phyloP scores from a whole-genome alignment of 768 basidiomycete species.

The Lentinula detonsa region DNA sequence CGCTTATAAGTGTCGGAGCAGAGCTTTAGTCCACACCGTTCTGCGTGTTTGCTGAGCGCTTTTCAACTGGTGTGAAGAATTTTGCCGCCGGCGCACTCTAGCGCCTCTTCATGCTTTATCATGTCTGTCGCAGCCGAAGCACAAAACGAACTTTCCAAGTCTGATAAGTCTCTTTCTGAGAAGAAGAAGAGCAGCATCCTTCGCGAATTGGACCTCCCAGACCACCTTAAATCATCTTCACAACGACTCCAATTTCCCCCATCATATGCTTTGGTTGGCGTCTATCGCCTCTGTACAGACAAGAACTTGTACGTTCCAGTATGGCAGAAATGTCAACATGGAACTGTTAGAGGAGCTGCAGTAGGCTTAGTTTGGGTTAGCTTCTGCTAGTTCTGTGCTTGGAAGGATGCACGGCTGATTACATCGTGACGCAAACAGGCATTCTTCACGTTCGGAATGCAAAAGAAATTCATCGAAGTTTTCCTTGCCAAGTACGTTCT shows the following conservation, averaged over 20 bases:
- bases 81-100: not conserved
- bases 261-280: constrained; percentile 78
- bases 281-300: constrained; percentile 79
- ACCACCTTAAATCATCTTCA: constrained; percentile 43
- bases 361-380: constrained; percentile 71
- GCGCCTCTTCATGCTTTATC: not conserved
- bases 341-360: constrained; percentile 57
- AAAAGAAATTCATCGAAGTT: constrained; percentile 56
- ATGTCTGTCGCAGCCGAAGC: constrained; percentile 9
- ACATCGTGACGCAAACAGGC: constrained; percentile 32
- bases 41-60: no score
- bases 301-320: constrained; percentile 61
- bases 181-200: not conserved
- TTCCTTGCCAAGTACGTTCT: constrained; percentile 58
- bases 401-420: not conserved
- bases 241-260: constrained; percentile 72
- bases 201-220: constrained; percentile 30
- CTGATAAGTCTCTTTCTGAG: not conserved
- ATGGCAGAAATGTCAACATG: constrained; percentile 85
- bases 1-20: no score
- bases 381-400: not conserved
- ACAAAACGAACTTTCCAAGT: constrained; percentile 7
- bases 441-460: constrained; percentile 63
- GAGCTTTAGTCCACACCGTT: no score
- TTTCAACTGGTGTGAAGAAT: not conserved